phyloP scores from a whole-genome alignment of 306 rosid genomes.

The Dalbergia cochinchinensis region DNA sequence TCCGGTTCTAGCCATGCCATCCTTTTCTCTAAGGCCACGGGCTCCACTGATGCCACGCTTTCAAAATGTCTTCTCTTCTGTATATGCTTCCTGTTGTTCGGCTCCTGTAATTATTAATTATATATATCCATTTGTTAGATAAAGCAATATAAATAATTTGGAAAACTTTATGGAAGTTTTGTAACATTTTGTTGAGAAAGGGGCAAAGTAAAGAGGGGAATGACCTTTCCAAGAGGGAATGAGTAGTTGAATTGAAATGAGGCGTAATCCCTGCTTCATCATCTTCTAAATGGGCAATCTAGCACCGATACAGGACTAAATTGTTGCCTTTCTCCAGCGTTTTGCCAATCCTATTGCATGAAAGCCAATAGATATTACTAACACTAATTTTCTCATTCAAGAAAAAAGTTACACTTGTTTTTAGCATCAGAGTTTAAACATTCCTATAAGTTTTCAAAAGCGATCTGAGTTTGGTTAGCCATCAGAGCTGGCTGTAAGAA shows the following conservation, averaged over 20 bases:
- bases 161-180: background rate
- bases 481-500: background rate
- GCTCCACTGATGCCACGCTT: constrained; percentile 50
- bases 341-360: constrained; percentile 65
- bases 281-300: constrained; percentile 75
- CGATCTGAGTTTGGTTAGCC: background rate
- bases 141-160: background rate
- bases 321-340: constrained; percentile 77
- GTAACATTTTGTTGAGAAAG: background rate
- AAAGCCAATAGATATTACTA: background rate
- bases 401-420: background rate
- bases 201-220: background rate
- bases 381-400: background rate
- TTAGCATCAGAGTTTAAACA: background rate
- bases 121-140: background rate
- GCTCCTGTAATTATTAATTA: constrained; percentile 51
- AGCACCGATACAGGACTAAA: constrained; percentile 85
- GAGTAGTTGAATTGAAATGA: constrained; percentile 40
- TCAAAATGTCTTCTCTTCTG: constrained; percentile 58
- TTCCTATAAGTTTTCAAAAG: background rate
- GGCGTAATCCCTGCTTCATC: constrained; percentile 66
- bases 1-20: constrained; percentile 43
- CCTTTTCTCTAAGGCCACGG: constrained; percentile 61
- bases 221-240: constrained; percentile 56
- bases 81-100: constrained; percentile 50